Evolutionary conservation across 345 rosid species (phyloP), one percentile per base, ranked within the genome.

Genomic region (Linum usitatissimum): DNA sequence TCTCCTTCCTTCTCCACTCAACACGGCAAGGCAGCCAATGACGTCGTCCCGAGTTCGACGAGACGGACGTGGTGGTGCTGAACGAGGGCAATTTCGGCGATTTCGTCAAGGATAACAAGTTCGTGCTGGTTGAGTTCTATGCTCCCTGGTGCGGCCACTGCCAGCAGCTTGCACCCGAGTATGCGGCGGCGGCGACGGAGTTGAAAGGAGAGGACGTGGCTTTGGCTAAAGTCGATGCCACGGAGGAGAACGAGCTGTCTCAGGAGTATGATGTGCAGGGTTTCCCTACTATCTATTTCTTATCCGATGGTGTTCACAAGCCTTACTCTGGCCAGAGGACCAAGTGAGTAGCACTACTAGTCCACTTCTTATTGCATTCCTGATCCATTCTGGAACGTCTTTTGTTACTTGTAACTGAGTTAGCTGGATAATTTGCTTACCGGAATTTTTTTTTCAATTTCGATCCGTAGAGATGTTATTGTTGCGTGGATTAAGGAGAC

Each of bases 401-500:
- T 1, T 9, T 45, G 6, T 3, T 45, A 45, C 51, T 45, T 45
- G 13, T 45, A 0, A 45, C 17, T 4, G 38, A 1, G 8, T 34
- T 34, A 34, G 38, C 8, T 34, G 38, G 5, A 4, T 34, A 34
- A 34, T 34, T 34, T 34, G 38, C 38, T 34, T 34, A 34, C 38
- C 8, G 38, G 4, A 20, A 15, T 51, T 23, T 64, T 64, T 6
- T 51, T 5, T 9, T 3, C 5, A 51, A 18, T 57, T 70, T 6
- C 54, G 68, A 70, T 66, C 61, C 38, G 17, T 64, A 93, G 99
- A 68, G 99, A 93, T 21, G 90, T 84, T 6, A 84, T 93, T 34
- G 86, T 93, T 67, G 82, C 90, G 17, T 93, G 97, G 97, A 87
- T 93, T 72, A 90, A 85, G 83, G 90, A 87, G 78, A 84, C 70